Conservation (phyloP, 2,329 filamentous ascomycete genomes). For the Lomentospora prolificans region DNA sequence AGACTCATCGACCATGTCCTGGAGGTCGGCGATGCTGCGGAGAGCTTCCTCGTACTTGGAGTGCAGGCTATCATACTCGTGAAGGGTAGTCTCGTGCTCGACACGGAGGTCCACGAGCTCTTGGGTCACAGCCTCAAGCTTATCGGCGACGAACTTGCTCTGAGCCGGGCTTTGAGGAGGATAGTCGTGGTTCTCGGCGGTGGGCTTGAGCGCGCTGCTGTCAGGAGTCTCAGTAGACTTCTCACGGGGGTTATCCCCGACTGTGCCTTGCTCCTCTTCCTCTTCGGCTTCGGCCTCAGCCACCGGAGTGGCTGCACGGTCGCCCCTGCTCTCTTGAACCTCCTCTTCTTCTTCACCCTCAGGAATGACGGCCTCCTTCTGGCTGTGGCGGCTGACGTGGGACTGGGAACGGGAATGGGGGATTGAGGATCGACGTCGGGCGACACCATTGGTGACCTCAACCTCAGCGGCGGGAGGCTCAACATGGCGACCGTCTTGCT, state of each 20-base stretch:
- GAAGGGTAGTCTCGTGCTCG: conserved; percentile 77
- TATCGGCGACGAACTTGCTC: conserved; percentile 78
- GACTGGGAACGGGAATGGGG: conserved; percentile 47
- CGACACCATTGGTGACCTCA: conserved; percentile 23
- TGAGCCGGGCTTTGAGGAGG: conserved; percentile 64
- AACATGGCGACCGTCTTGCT: conserved; percentile 42
- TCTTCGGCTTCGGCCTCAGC: neutral
- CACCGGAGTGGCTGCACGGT: neutral
- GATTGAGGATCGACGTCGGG: conserved; percentile 29
- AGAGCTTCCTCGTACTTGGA: conserved; percentile 87
- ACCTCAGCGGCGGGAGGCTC: conserved; percentile 17
- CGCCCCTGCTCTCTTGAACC: conserved; percentile 15
- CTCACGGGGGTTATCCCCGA: neutral
- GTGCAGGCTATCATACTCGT: conserved; percentile 71
- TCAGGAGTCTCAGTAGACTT: conserved; percentile 5
- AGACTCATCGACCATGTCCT: conserved; percentile 74
- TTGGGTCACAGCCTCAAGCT: conserved; percentile 82
- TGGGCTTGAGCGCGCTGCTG: conserved; percentile 3
- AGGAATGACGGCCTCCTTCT: conserved; percentile 43
- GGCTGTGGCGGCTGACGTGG: conserved; percentile 42
- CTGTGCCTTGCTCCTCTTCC: neutral
- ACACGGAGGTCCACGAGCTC: conserved; percentile 85
- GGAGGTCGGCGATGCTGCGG: conserved; percentile 69
- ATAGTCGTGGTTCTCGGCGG: conserved; percentile 23
- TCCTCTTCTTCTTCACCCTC: conserved; percentile 38